Conservation (phyloP, 345 rosid genomes). For the Conringia planisiliqua region DNA sequence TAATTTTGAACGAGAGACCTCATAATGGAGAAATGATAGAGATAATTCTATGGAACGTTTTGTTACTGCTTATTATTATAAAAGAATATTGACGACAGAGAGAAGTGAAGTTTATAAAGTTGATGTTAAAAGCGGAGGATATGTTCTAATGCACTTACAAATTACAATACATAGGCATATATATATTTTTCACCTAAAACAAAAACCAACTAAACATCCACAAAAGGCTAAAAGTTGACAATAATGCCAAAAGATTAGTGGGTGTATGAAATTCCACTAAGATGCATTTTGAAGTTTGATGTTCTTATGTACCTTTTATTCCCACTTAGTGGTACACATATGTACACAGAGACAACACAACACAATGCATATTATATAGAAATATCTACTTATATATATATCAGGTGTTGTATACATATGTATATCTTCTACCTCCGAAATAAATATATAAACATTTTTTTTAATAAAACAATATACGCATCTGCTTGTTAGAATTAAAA, state of each 20-base stretch:
- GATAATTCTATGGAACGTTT: not conserved
- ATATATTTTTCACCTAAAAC: slow-evolving; percentile 7
- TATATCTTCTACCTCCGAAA: not conserved
- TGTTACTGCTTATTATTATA: not conserved
- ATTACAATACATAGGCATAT: not conserved
- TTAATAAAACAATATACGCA: not conserved
- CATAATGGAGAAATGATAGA: not conserved
- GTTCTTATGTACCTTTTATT: slow-evolving; percentile 32
- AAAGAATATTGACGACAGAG: not conserved
- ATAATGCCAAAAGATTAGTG: slow-evolving; percentile 38
- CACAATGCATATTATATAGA: not conserved
- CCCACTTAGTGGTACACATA: slow-evolving; percentile 30
- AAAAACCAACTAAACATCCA: slow-evolving; percentile 24
- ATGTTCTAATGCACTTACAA: slow-evolving; percentile 24
- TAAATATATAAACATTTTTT: not conserved
- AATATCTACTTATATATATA: not conserved
- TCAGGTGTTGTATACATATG: not conserved
- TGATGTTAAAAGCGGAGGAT: slow-evolving; percentile 22
- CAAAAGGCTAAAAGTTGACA: slow-evolving; percentile 27
- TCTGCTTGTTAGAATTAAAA: not conserved
- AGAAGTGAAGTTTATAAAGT: slow-evolving; percentile 1
- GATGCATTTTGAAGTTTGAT: slow-evolving; percentile 31
- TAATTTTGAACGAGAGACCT: not conserved
- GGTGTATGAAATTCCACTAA: slow-evolving; percentile 35
- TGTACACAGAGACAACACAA: slow-evolving; percentile 17